Evolutionary conservation across 768 basidiomycete genomes (phyloP), one percentile per base, ranked within the genome.

Genomic region (Serendipita sp.): DNA sequence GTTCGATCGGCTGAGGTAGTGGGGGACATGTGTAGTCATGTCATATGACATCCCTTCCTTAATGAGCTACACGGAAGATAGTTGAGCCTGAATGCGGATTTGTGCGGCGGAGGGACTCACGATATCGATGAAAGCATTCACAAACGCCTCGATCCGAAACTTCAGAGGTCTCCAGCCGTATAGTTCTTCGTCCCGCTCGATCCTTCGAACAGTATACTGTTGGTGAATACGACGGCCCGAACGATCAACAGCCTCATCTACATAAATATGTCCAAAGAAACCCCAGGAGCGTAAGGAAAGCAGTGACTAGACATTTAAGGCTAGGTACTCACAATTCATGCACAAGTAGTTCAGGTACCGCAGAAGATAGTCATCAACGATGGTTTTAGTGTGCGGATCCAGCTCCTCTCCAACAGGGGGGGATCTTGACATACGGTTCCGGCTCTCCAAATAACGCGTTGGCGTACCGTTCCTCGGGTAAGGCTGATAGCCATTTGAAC

Each of bases 81-180:
- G 45, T 23, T 18, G 48, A 32, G 48, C 18, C 8, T 46, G 23
- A 23, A 23, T 23, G 23, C 23, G 23, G 23, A 23, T 23, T 23
- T 23, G 23, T 23, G 23, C 23, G 23, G 23, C 23, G 41, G 41
- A 41, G 5, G 13, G n/a, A 38, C 56, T 8, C 36, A 60, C 56
- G 10, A 60, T n/a, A 16, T 60, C 56, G 35, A 60, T 35, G 56
- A 60, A 60, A 11, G 28, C 56, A 34, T 60, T 60, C 30, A 60
- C 56, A 60, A 60, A 60, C 16, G 56, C 56, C 2, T 60, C 56
- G 28, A 60, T 60, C 10, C 56, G 56, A 36, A 60, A 60, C 56
- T 60, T 60, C 10, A 60, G 34, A 36, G 56, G 28, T 36, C 56
- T 23, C 56, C 56, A 60, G 28, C 56, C 56, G n/a, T 23, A 60